Conservation (phyloP, 371 early-diverging fungal species). For the Sporodiniella umbellata region DNA sequence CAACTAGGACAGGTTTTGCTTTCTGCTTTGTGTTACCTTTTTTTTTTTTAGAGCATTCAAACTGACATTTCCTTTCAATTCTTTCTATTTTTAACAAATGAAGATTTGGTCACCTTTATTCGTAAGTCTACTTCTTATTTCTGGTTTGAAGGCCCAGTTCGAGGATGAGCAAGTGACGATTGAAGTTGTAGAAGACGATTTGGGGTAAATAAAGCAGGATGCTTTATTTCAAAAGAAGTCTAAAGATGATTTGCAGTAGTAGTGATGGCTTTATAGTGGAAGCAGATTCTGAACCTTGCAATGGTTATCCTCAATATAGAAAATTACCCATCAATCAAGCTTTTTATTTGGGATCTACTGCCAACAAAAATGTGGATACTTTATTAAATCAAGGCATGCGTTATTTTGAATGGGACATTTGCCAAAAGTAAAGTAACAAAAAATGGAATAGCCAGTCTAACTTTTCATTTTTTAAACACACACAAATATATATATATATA, state of each 20-base stretch:
- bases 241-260: not conserved
- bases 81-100: constrained; percentile 1
- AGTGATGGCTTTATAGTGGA: not conserved
- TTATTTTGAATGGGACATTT: constrained; percentile 16
- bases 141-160: constrained; percentile 4
- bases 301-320: constrained; percentile 31
- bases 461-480: not conserved
- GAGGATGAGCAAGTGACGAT: constrained; percentile 5
- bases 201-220: not conserved
- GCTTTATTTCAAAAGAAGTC: not conserved
- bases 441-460: too few species aligned
- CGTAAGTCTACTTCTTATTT: constrained; percentile 3
- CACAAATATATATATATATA: not conserved
- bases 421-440: constrained; percentile 21
- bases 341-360: constrained; percentile 33
- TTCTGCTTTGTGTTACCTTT: too few species aligned
- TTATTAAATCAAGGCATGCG: too few species aligned
- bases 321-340: constrained; percentile 32
- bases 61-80: not conserved
- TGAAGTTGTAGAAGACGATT: constrained; percentile 9
- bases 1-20: too few species aligned
- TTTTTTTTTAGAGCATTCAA: too few species aligned
- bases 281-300: constrained; percentile 24
- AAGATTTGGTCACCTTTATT: constrained; percentile 16
- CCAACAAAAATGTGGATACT: too few species aligned